A percentile compares a stretch with the other conserved stretches of the same genome.
Evolutionary conservation across 495 filamentous ascomycete genomes (phyloP).

Genomic region (Cryomyces minteri): DNA sequence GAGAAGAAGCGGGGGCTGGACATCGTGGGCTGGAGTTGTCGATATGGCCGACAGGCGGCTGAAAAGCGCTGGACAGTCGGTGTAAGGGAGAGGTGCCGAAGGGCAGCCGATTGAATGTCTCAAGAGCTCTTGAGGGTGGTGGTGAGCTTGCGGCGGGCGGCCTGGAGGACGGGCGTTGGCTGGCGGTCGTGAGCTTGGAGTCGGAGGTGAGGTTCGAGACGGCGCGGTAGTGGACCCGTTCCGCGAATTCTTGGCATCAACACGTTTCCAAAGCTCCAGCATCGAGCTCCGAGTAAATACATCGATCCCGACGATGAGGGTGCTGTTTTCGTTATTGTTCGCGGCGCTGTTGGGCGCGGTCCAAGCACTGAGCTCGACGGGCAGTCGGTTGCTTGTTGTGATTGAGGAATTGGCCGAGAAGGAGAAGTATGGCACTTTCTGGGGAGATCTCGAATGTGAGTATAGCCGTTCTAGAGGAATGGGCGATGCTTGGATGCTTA

Average conservation of each 20-base stretch:
- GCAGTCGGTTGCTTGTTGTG: constrained; percentile 68
- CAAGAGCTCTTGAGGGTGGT: no score
- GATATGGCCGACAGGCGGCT: not conserved
- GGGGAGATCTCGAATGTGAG: constrained; percentile 64
- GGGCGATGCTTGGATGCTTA: not conserved
- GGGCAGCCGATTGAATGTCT: no score
- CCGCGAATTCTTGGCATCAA: not conserved
- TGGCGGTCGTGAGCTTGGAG: no score
- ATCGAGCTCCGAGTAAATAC: not conserved
- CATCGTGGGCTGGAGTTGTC: constrained; percentile 5
- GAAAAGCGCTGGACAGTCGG: not conserved
- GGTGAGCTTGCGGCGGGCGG: no score
- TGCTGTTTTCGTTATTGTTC: constrained; percentile 49
- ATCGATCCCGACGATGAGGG: constrained; percentile 37
- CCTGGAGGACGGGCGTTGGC: no score
- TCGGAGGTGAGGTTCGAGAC: no score
- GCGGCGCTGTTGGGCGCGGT: constrained; percentile 44
- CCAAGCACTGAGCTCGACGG: constrained; percentile 61
- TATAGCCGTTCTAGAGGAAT: not conserved
- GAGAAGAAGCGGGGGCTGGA: constrained; percentile 59
- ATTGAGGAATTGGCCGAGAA: constrained; percentile 69
- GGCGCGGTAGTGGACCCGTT: not conserved
- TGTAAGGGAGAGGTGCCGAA: no score
- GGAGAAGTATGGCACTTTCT: constrained; percentile 61
- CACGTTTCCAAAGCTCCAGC: not conserved